A percentile compares a stretch with the other conserved stretches of the same genome.
Conservation (phyloP, 2,329 filamentous ascomycete genomes). For the Dryadomyces quercus-mongolicae region DNA sequence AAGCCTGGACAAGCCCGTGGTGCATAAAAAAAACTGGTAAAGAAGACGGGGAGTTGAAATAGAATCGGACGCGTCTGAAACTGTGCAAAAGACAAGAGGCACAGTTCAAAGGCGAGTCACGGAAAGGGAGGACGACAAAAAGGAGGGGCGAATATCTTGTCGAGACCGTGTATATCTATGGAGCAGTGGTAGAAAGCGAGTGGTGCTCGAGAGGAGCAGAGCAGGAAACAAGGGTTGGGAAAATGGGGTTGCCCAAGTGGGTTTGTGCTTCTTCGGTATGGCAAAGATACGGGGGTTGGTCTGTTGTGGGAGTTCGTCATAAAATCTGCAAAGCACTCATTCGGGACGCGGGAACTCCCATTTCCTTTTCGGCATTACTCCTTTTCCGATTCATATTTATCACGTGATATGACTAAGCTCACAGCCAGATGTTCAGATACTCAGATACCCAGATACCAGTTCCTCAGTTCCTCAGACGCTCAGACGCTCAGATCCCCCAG, state of each 20-base stretch:
- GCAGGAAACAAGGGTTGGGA: neutral
- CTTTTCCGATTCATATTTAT: neutral
- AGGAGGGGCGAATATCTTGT: neutral
- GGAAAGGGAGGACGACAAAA: neutral
- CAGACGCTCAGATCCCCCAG: neutral
- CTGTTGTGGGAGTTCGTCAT: neutral
- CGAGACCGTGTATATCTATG: neutral
- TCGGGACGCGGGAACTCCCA: neutral
- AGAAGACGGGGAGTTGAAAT: neutral
- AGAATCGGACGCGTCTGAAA: slow-evolving; percentile 19
- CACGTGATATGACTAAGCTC: neutral
- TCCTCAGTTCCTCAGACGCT: too few relatives aligned
- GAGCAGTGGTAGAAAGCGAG: neutral
- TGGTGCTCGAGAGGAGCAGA: neutral
- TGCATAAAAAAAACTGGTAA: slow-evolving; percentile 46
- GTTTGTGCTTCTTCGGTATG: neutral
- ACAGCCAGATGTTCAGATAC: too few relatives aligned
- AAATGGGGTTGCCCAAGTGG: neutral
- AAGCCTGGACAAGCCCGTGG: slow-evolving; percentile 39
- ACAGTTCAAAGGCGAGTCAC: slow-evolving; percentile 30
- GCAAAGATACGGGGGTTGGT: too few relatives aligned
- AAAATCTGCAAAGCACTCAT: neutral
- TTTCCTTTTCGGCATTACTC: neutral
- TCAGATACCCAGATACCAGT: too few relatives aligned
- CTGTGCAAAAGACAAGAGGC: slow-evolving; percentile 37